Conservation (phyloP, 2,329 filamentous ascomycete species). For the Rhynchosporium agropyri region DNA sequence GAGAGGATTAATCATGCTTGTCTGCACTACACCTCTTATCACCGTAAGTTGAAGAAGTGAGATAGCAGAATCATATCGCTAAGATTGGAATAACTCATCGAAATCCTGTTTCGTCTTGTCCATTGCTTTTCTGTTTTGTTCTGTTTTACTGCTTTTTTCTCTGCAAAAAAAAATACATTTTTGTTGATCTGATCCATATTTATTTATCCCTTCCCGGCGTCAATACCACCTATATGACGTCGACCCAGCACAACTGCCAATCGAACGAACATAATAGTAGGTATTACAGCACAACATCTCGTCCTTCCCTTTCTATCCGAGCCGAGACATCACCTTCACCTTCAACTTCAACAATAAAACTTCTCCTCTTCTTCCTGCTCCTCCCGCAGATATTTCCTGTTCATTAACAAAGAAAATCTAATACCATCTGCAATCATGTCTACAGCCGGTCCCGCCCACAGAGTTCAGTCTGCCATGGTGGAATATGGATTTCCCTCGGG, state of each 20-base stretch:
- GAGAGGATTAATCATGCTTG: conserved; percentile 1
- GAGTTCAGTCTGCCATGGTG: conserved; percentile 41
- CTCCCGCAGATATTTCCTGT: neutral
- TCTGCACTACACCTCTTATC: neutral
- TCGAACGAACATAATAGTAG: too few relatives aligned
- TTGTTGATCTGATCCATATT: neutral
- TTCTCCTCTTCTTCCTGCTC: neutral
- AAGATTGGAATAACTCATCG: neutral
- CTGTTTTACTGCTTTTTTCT: too few relatives aligned
- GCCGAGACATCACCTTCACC: neutral
- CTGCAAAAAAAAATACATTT: neutral
- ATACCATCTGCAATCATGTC: conserved; percentile 30
- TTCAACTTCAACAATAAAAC: conserved; percentile 6
- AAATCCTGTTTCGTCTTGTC: too few relatives aligned
- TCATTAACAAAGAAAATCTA: neutral
- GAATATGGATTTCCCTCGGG: conserved; percentile 68
- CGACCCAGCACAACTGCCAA: neutral
- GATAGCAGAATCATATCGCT: neutral
- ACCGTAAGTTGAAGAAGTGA: neutral
- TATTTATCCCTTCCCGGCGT: neutral
- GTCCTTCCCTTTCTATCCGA: neutral
- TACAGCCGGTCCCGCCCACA: conserved; percentile 39
- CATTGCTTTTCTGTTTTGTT: neutral
- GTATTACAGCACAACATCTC: conserved; percentile 1
- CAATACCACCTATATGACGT: conserved; percentile 14